Evolutionary conservation across 2,329 filamentous ascomycete species (phyloP).

Genomic region (Pestalotiopsis sp.): DNA sequence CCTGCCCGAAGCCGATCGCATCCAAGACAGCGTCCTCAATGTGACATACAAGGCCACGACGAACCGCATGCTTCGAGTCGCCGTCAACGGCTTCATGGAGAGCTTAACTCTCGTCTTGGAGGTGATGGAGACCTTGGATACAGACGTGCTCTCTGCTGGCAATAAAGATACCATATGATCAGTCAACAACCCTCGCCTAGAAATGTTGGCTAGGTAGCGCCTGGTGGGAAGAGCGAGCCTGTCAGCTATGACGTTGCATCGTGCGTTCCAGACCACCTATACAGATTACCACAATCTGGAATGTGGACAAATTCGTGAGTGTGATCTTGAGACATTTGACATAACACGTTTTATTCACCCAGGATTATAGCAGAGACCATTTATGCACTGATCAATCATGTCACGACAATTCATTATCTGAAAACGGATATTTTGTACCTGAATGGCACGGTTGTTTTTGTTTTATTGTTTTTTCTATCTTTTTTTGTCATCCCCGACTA

Average conservation of each 20-base stretch:
- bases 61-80: conserved; percentile 94
- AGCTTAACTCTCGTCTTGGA: conserved; percentile 82
- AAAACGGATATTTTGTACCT: not conserved
- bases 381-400: not conserved
- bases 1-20: conserved; percentile 23
- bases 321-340: not conserved
- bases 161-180: conserved; percentile 5
- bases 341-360: conserved; percentile 13
- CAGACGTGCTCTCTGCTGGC: conserved; percentile 67
- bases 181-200: not conserved
- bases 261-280: not conserved
- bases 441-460: not conserved
- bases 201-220: not conserved
- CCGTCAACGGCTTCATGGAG: conserved; percentile 96
- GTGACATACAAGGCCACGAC: conserved; percentile 86
- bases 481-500: not conserved
- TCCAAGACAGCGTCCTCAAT: conserved; percentile 56
- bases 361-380: not conserved
- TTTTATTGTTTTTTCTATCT: not conserved
- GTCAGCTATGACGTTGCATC: not conserved
- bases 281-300: not conserved
- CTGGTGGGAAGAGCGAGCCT: not conserved
- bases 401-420: conserved; percentile 20
- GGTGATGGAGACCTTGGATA: conserved; percentile 88
- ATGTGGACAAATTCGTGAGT: not conserved